Base-by-base conservation (phyloP, 2,329 filamentous ascomycete genomes). In the Didymella keratinophila region DNA sequence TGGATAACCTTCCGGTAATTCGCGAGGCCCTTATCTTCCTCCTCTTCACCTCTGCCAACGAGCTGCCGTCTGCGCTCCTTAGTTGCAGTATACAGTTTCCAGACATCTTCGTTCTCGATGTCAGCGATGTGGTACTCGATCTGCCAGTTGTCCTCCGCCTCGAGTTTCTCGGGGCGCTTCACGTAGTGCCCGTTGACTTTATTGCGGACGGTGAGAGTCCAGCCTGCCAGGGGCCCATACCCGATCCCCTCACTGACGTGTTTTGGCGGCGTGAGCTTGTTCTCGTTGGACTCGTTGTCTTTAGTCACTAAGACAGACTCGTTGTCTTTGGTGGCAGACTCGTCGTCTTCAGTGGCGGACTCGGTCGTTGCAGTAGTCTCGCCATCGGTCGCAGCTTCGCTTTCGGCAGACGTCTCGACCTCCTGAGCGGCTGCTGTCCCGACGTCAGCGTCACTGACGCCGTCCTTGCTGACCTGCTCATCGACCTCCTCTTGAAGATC, bases 121-220 rank as follows among this genome's bases (percentile, higher is more conserved):
- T 93, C 89, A 44, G 84, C 83, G 46, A 97, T 78, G 34, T 87
- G 83, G 76, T 96, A 97, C 67, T 95, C 87, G n/a, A 97, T 80
- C 0, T 79, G 75, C 93, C 93, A 97, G 8, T 79, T 70, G 63
- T 87, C 83, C 0, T 68, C 20, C 14, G 68, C 30, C 0, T 50
- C 75, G 44, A 89, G 72, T 0, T 81, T 66, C 1, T 77, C 63
- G 0, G 92, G 90, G 3, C 92, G 87, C 0, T 79, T 71, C 1
- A 92, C 85, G 52, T 84, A 83, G 12, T 79, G 52, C 18, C 85
- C 88, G 69, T 95, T 89, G 52, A 96, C 84, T 63, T 84, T 86
- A 79, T 91, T 95, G 64, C 86, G 86, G 48, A 92, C 80, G 0
- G 86, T 89, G 54, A 97, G 79, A 14, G 87, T 87, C 83, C 95